A percentile compares a stretch with the other conserved stretches of the same genome.
Conservation (phyloP, 1,284 basidiomycete genomes). For the Ceratobasidium theobromae region DNA sequence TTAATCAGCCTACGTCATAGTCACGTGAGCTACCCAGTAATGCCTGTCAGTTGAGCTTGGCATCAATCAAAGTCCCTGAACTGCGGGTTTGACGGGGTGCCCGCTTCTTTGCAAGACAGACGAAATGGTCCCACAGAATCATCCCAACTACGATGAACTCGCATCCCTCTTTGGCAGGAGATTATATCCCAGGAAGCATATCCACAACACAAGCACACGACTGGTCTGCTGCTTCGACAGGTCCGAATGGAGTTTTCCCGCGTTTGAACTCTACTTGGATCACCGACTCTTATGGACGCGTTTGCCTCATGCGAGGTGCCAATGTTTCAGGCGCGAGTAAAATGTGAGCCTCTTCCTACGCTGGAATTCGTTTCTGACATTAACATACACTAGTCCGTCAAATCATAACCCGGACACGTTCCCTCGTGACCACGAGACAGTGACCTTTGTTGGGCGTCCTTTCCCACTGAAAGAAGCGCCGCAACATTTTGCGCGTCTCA, state of each 20-base stretch:
- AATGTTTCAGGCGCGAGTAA: slow-evolving; percentile 83
- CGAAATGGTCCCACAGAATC: too few relatives aligned
- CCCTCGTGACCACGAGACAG: slow-evolving; percentile 58
- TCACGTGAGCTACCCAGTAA: too few relatives aligned
- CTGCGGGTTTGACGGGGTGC: too few relatives aligned
- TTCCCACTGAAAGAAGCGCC: slow-evolving; percentile 83
- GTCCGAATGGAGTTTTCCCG: slow-evolving; percentile 56
- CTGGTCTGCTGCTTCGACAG: slow-evolving; percentile 63
- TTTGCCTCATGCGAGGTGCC: slow-evolving; percentile 75
- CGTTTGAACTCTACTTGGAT: slow-evolving; percentile 76
- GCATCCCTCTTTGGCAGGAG: slow-evolving; percentile 30
- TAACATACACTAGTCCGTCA: slow-evolving; percentile 4
- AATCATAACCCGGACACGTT: slow-evolving; percentile 59
- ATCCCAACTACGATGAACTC: background rate
- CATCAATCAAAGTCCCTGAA: too few relatives aligned
- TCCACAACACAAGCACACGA: slow-evolving; percentile 61
- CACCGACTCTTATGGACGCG: slow-evolving; percentile 57
- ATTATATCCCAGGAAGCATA: slow-evolving; percentile 31
- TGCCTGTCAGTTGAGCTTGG: too few relatives aligned
- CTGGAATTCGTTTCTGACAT: background rate
- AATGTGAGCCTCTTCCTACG: slow-evolving; percentile 57
- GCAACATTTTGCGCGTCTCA: slow-evolving; percentile 75
- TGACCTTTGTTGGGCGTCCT: slow-evolving; percentile 80
- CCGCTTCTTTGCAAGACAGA: too few relatives aligned
- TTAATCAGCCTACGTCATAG: too few relatives aligned